Base-by-base conservation (phyloP, 2,329 filamentous ascomycete genomes). In the Gremmenia infestans region DNA sequence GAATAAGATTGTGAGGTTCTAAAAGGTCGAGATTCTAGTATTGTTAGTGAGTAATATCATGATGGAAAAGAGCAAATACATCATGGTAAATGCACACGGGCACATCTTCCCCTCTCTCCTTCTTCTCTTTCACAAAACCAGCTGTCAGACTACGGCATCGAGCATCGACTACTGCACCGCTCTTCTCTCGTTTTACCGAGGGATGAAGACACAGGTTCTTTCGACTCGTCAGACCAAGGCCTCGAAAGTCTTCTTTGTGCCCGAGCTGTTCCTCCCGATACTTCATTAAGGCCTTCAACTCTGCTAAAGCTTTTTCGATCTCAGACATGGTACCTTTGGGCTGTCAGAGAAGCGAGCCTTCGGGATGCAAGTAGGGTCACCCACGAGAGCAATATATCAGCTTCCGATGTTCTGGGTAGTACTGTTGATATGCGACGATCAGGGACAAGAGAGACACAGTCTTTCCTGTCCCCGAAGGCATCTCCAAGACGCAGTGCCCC, bases 401-500 rank as follows among this genome's bases (percentile, higher is more conserved):
- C 74, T 99, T 99, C 54, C 95, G 82, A 67, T 94, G 90, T 70
- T 96, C 91, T 3, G 92, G 91, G 67, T 93, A 92, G 70, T 92
- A 87, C 71, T 94, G 89, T 73, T 99, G 95, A 68, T 99, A 99
- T 43, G 94, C 93, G 56, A 99, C 86, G 68, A 99, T 99, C 65
- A 99, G 82, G 0, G 94, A 97, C 46, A 99, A 78, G 4, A 99
- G 79, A 9, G 94, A 97, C 25, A 99, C 89, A 0, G 94, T 99
- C 78, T 99, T 99, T 59, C 94, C 94, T 23, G 94, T 99, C 45
- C 94, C 94, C 57, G 94, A 99, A 73, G 94, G 94, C 94, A 99
- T 99, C 76, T 99, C 94, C 65, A 99, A 76, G 22, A 99, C 93
- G 72, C 92, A 97, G 74, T 99, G 91, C 59, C 94, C 95, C 52